Conservation (phyloP, 306 rosid species). For the Hippophae gyantsensis region DNA sequence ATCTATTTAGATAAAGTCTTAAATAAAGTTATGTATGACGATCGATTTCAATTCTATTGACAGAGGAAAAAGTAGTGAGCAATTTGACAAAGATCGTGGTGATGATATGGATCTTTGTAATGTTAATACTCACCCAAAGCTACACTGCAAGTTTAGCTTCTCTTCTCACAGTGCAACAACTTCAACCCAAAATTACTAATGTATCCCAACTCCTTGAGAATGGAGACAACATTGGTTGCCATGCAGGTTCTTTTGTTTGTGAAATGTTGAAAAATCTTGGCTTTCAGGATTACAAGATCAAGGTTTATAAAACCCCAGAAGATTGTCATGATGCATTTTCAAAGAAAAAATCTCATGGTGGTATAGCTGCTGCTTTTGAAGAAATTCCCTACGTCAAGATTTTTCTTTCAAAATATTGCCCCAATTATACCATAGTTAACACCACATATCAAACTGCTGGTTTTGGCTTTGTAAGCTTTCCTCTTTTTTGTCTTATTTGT, state of each 20-base stretch:
- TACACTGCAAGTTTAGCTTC: no score
- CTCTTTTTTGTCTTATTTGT: neutral
- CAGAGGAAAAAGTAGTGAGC: slow-evolving; percentile 31
- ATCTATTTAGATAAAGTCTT: neutral
- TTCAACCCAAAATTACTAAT: no score
- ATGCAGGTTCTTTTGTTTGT: no score
- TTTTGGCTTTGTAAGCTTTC: slow-evolving; percentile 31
- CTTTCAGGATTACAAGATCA: slow-evolving; percentile 18
- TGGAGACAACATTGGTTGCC: no score
- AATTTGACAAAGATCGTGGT: slow-evolving; percentile 29
- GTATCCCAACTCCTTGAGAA: no score
- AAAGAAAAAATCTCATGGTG: slow-evolving; percentile 26
- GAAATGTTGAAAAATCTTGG: neutral
- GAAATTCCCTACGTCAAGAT: slow-evolving; percentile 36
- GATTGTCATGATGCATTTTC: slow-evolving; percentile 13
- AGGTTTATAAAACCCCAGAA: slow-evolving; percentile 7
- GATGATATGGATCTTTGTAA: slow-evolving; percentile 20
- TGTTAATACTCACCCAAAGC: no score
- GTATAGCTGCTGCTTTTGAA: slow-evolving; percentile 45
- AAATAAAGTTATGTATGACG: no score
- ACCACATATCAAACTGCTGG: slow-evolving; percentile 20
- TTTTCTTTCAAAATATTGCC: slow-evolving; percentile 30
- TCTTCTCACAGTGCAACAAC: no score
- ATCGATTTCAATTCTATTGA: neutral
- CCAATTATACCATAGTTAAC: slow-evolving; percentile 39